A percentile compares a stretch with the other conserved stretches of the same genome.
These are phyloP conservation scores for Lachnum nothofagi DNA, from an alignment of 2,329 filamentous ascomycete genomes.

Conservation along the genomic window DNA sequence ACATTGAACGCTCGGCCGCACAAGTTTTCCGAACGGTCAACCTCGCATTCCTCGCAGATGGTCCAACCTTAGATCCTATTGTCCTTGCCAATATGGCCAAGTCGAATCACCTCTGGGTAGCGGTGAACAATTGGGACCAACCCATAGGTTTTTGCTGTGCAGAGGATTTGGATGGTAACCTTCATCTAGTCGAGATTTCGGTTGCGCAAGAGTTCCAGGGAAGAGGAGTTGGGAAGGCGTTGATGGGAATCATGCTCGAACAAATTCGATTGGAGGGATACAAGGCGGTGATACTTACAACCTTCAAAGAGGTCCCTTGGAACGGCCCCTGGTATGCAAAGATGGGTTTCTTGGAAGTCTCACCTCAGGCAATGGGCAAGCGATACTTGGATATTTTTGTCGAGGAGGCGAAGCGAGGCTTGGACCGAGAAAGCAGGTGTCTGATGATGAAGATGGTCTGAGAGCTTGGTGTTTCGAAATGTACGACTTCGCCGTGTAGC, in stretches of 20 bases:
- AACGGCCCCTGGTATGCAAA: conserved; percentile 31
- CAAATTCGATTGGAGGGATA: conserved; percentile 26
- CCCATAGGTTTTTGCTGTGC: conserved; percentile 30
- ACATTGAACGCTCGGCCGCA: conserved; percentile 30
- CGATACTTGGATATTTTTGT: conserved; percentile 24
- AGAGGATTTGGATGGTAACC: conserved; percentile 26
- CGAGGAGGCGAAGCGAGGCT: conserved; percentile 23
- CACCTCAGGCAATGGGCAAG: conserved; percentile 21
- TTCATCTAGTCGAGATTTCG: conserved; percentile 31
- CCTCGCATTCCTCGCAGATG: conserved; percentile 22
- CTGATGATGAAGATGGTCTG: conserved; percentile 27
- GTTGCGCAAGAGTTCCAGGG: conserved; percentile 28
- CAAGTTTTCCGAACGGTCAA: conserved; percentile 24
- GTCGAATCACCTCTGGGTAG: conserved; percentile 29
- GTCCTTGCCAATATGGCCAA: conserved; percentile 21
- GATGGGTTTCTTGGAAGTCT: conserved; percentile 27
- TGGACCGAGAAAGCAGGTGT: conserved; percentile 25
- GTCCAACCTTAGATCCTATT: conserved; percentile 22
- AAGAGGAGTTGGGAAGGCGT: conserved; percentile 27
- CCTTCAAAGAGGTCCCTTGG: conserved; percentile 27
- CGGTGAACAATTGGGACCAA: conserved; percentile 23
- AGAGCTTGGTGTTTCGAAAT: neutral
- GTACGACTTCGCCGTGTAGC: too few relatives aligned
- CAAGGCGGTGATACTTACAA: conserved; percentile 28
- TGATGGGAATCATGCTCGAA: conserved; percentile 28